Base-by-base conservation (phyloP, 495 filamentous ascomycete species). In the Penicillium egyptiacum region DNA sequence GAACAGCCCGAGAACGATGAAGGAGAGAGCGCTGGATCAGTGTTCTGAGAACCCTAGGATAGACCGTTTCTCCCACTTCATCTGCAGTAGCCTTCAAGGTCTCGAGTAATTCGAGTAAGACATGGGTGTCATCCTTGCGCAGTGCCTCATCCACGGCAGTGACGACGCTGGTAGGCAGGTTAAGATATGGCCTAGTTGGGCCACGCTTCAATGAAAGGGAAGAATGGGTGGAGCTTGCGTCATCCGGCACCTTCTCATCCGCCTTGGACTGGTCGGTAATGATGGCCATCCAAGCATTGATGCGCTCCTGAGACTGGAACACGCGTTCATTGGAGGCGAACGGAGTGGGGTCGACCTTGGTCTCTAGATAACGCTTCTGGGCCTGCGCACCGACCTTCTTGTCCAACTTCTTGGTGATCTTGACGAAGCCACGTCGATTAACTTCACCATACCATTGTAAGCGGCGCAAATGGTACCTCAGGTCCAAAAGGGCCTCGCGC, bases 361-460 rank as follows among this genome's bases (percentile, higher is more conserved):
- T 88, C 46, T 87, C 84, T 48, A 98, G 75, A 62, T 96, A 98
- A 37, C 83, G 81, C 59, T 88, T 83, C 72, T 96, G 92, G 0
- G 88, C 86, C 54, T 84, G 80, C 1, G 83, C 79, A 8, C 83
- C 81, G 4, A 96, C 79, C 72, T 92, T 96, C 75, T 96, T 96
- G 75, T 96, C 92, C 20, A 96, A 77, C 71, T 98, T 98, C 78
- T 97, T 98, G 20, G 92, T 93, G 72, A 98, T 98, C 75, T 98
- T 98, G 63, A 95, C 81, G 64, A 98, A 98, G 0, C 94, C 94
- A 56, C 89, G 83, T 35, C 92, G 83, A 66, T 98, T 98, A 62
- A 98, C 92, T 75, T 98, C 94, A 26, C 91, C 95, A 60, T 96
- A 98, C 92, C 92, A 97, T 72, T 95, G 89, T 57, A 98, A 78